Evolutionary conservation across 169 alveolate genomes (phyloP), one percentile per base, ranked within the genome.

Genomic region (Amoebophrya sp.): DNA sequence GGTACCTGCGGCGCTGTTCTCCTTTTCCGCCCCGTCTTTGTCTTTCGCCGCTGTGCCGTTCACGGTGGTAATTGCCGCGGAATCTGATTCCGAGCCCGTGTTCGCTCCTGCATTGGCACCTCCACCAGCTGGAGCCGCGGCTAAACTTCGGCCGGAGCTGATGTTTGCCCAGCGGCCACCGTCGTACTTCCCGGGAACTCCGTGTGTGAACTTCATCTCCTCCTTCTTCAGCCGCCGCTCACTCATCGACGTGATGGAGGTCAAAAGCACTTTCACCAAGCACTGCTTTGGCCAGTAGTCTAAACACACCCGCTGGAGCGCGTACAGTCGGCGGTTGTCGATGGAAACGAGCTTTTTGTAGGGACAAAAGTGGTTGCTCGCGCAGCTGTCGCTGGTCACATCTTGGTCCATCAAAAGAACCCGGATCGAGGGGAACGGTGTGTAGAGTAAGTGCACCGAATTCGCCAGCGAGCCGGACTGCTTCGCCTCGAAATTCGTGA

Each of bases 261-360:
- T 25, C 7, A 66, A 2, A 0, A 66, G 83, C 2, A 66, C 83
- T 25, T 66, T 18, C 35, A 66, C 83, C 83, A 66, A 12, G 35
- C 83, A 66, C 35, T 25, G 29, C 35, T n/a, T 66, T 1, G 83
- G 83, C 83, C 83, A 66, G 83, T 66, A 66, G 12, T 66, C 18
- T 3, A 66, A 3, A 0, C 32, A 2, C 10, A 25, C 83, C 10
- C 83, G 83, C 35, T 66, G 83, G 7, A 66, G 35, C 83, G 83
- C 83, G 83, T 66, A 66, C 83, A 66, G 83, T 1, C 83, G 83
- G 83, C 83, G 83, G 35, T 66, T 66, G 83, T 66, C 83, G 83
- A 66, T 66, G 12, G 83, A 7, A 7, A 66, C 83, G 7, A 66
- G 83, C 35, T 66, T 66, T 25, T 1, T 25, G 54, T 2, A 41